phyloP scores from a whole-genome alignment of 139 green algal genomes.

The Volvox africanus region DNA sequence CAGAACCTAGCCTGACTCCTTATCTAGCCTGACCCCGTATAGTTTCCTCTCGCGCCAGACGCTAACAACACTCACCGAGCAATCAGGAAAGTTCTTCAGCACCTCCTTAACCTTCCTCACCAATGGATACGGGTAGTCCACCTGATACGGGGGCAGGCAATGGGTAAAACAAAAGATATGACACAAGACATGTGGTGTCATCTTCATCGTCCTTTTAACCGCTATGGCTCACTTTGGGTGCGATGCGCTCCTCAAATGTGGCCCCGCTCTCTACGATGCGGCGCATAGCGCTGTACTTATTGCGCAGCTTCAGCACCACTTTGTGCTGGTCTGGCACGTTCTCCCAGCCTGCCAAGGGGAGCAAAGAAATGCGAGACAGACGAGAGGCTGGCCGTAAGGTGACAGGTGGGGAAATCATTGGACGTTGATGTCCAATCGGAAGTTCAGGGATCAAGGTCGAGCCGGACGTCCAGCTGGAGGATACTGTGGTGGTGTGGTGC shows the following conservation, averaged over 20 bases:
- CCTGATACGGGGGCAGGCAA: not conserved
- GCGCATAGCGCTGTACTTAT: slow-evolving; percentile 40
- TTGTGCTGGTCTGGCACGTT: slow-evolving; percentile 26
- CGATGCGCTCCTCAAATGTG: slow-evolving; percentile 10
- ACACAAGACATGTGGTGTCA: not conserved
- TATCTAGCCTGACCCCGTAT: too few relatives aligned
- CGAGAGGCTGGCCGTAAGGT: not conserved
- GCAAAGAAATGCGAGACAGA: too few relatives aligned
- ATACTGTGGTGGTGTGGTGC: too few relatives aligned
- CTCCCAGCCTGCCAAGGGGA: slow-evolving; percentile 14
- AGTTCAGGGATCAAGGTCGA: too few relatives aligned
- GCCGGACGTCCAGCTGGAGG: too few relatives aligned
- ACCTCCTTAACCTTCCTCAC: slow-evolving; percentile 39
- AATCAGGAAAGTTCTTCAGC: slow-evolving; percentile 1
- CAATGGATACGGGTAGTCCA: slow-evolving; percentile 37
- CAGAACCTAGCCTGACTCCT: too few relatives aligned
- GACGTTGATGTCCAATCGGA: too few relatives aligned
- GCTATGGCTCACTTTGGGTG: not conserved
- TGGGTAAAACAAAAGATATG: too few relatives aligned
- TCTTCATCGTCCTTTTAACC: not conserved
- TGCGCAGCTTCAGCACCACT: slow-evolving; percentile 39
- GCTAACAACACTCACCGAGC: not conserved
- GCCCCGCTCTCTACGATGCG: slow-evolving; percentile 36
- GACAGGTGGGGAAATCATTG: not conserved
- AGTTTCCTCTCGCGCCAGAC: too few relatives aligned